Base-by-base conservation (phyloP, 352 stramenopile genomes). In the Elongisporangium prolatum region DNA sequence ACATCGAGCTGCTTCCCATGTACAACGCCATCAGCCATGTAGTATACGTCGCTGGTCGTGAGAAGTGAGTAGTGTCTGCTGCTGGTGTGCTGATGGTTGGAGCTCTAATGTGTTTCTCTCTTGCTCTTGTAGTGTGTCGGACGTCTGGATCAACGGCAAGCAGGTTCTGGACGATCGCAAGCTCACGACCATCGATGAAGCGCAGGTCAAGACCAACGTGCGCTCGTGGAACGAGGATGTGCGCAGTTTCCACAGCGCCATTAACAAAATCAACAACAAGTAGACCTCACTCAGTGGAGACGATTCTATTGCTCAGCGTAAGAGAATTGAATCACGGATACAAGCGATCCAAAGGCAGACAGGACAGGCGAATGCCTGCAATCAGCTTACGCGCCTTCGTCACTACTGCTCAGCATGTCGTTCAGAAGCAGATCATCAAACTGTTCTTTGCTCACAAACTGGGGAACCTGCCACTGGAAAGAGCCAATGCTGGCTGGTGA, bases 121-220 rank as follows among this genome's bases (percentile, higher is more conserved):
- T 44, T 60, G 28, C 65, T 44, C 11, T 0, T 65, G 48, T 68
- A 79, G 71, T 52, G 89, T 97, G 18, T 94, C 85, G 64, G 88
- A 97, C 65, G 88, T 96, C 20, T 97, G 86, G 86, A 88, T 97
- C 44, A 84, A 91, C 37, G 89, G 88, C 53, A 93, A 91, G 68
- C 75, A 81, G 13, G 64, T 97, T 53, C 67, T 97, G 10, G 61
- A 61, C 18, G 66, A 84, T 51, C 80, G 80, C 57, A 64, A 88
- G 61, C 74, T 97, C 25, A 87, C 72, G 51, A 95, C 88, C 21
- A 84, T 93, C 54, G 69, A 84, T 52, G 80, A 90, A 52, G 47
- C 50, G 10, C 59, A 83, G 20, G 68, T 92, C 22, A 94, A 92
- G 74, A 57, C 63, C 21, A 69, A 64, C 48, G 80, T 89, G 56